Percentiles rank a stretch among this genome's conserved stretches.
Evolutionary conservation across 148 eudicot genomes (phyloP).

Genomic region (Vaccinium vitisidaea): DNA sequence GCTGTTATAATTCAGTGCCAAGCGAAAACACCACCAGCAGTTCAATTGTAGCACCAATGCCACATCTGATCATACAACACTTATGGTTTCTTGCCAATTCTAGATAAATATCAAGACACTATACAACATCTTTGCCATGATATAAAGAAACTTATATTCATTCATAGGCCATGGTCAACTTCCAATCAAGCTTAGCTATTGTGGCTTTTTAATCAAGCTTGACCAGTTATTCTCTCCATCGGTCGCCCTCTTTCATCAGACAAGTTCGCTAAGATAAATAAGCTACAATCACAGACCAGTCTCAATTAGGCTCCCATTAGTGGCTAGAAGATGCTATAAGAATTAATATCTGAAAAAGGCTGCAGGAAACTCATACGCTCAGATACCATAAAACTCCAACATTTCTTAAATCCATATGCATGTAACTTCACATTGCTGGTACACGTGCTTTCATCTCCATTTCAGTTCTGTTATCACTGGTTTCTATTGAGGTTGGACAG

Average conservation of each 20-base stretch:
- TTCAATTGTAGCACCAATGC: background rate
- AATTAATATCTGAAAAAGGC: background rate
- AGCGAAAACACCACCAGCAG: background rate
- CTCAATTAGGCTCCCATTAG: background rate
- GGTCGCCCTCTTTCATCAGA: background rate
- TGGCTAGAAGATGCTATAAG: background rate
- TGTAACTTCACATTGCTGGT: background rate
- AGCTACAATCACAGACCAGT: background rate
- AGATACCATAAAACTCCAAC: background rate
- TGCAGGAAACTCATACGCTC: background rate
- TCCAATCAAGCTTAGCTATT: background rate
- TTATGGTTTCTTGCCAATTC: background rate
- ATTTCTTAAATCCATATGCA: background rate
- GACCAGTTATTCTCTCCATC: background rate
- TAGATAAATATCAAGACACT: background rate
- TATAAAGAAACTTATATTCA: background rate
- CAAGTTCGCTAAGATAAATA: background rate
- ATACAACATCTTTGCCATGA: background rate
- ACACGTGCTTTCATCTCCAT: background rate
- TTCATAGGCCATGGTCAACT: background rate
- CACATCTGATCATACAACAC: background rate
- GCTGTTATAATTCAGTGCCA: background rate
- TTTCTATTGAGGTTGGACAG: background rate
- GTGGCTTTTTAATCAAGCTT: background rate
- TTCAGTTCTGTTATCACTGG: background rate